Evolutionary conservation across 345 rosid genomes (phyloP).

Genomic region (Citrus sinensis): DNA sequence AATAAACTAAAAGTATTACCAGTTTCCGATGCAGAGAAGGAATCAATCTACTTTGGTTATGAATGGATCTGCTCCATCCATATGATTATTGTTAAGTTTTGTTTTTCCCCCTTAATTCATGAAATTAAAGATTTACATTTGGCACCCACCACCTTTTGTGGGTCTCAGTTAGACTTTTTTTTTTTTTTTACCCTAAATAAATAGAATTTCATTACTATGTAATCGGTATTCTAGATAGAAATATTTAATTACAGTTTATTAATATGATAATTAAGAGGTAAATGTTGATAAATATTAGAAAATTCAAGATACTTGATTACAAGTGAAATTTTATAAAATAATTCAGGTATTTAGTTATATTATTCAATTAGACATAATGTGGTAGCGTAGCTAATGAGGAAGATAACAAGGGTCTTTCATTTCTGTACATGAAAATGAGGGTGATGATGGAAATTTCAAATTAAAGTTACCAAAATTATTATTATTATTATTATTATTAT

Average conservation of each 20-base stretch:
- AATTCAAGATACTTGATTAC: too few relatives aligned
- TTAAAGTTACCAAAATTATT: not conserved
- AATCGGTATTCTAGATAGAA: too few relatives aligned
- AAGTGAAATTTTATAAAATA: too few relatives aligned
- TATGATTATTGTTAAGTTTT: not conserved
- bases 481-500: too few relatives aligned
- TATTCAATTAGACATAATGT: too few relatives aligned
- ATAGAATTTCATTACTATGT: too few relatives aligned
- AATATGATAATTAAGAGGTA: too few relatives aligned
- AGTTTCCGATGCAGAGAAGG: not conserved
- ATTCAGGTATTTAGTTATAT: too few relatives aligned
- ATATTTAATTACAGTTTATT: too few relatives aligned
- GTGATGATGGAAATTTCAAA: not conserved
- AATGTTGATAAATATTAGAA: too few relatives aligned
- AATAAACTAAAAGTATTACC: not conserved
- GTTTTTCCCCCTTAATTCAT: not conserved
- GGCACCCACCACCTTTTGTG: conserved; percentile 13
- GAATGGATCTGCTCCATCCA: not conserved
- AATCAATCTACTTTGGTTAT: not conserved
- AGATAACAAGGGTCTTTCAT: not conserved
- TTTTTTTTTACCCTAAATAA: too few relatives aligned
- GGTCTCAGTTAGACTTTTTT: conserved; percentile 1
- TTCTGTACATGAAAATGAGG: not conserved
- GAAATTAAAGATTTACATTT: not conserved
- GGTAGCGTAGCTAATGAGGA: not conserved